Base-by-base conservation (phyloP, 2,329 filamentous ascomycete species). In the Claviceps sp. region DNA sequence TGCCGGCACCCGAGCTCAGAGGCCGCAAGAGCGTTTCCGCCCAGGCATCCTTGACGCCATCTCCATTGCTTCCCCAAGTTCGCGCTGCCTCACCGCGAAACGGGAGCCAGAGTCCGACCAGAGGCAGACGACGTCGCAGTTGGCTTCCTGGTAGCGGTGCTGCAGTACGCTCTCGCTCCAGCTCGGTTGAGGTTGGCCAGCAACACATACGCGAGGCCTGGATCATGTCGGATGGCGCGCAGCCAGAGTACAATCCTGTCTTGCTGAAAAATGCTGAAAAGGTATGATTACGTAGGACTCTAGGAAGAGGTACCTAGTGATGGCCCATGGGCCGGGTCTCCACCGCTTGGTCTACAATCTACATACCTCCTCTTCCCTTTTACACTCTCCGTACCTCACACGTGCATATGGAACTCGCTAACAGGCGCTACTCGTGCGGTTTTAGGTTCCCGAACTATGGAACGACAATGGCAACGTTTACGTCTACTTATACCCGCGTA, bases 361-460 rank as follows among this genome's bases (percentile, higher is more conserved):
- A 29, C 2, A 2, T 20, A 20, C 20, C 20, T n/a, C n/a, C n/a
- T n/a, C n/a, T n/a, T n/a, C n/a, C n/a, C n/a, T 20, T 20, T 20
- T 20, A 20, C 20, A n/a, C 20, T 20, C 26, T 26, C 26, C 26
- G 26, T 8, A 29, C 26, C n/a, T n/a, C n/a, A 29, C 26, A 29
- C 26, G 26, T 34, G 29, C 9, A 4, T 34, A 34, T 34, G 29
- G 29, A 34, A 11, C 29, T 34, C 29, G 29, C 29, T 34, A 34
- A 34, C 29, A 34, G 29, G 29, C 29, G 29, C 3, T 42, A 7
- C 20, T n/a, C 20, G 11, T 6, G 7, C 23, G 20, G 14, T n/a
- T n/a, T n/a, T 51, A 82, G 78, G 77, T 84, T 4, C 78, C 80
- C 1, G 82, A 85, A 62, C 64, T 85, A 20, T 85, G 82, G 82